Percentiles rank a stretch among this genome's conserved stretches.
phyloP scores from a whole-genome alignment of 306 rosid species.

The Myrica gale region DNA sequence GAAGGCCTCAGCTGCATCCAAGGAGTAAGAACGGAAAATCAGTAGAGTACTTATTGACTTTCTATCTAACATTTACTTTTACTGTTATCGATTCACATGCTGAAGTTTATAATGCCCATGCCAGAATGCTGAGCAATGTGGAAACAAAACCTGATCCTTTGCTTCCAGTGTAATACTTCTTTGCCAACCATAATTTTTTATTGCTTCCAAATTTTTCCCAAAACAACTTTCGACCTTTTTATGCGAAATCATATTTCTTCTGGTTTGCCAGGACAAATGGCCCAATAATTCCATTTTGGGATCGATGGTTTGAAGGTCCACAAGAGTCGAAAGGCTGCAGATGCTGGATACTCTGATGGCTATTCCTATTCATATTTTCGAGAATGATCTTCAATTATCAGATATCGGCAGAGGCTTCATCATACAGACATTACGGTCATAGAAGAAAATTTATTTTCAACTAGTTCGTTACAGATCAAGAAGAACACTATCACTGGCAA shows the following conservation, averaged over 20 bases:
- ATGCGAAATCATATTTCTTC: conserved; percentile 20
- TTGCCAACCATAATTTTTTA: neutral
- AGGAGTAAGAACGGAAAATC: conserved; percentile 59
- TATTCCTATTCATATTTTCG: conserved; percentile 22
- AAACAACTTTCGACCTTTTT: neutral
- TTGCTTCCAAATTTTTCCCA: neutral
- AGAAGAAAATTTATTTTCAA: neutral
- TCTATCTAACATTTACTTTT: conserved; percentile 14
- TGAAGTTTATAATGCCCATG: conserved; percentile 29
- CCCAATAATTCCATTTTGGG: conserved; percentile 79
- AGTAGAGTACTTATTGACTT: conserved; percentile 9
- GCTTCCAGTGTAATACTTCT: conserved; percentile 64
- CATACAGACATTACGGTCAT: conserved; percentile 24
- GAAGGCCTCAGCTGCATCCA: conserved; percentile 75
- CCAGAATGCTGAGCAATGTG: conserved; percentile 70
- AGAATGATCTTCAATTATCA: neutral
- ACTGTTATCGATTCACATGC: conserved; percentile 9
- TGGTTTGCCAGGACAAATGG: conserved; percentile 61
- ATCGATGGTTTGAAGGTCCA: conserved; percentile 94
- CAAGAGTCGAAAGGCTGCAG: conserved; percentile 82
- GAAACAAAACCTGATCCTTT: conserved; percentile 89
- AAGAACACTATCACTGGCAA: conserved; percentile 18
- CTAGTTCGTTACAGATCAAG: conserved; percentile 30
- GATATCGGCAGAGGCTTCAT: conserved; percentile 29
- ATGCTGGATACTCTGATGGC: conserved; percentile 81